Evolutionary conservation across 2,329 filamentous ascomycete species (phyloP).

Genomic region (Pochonia chlamydosporia): DNA sequence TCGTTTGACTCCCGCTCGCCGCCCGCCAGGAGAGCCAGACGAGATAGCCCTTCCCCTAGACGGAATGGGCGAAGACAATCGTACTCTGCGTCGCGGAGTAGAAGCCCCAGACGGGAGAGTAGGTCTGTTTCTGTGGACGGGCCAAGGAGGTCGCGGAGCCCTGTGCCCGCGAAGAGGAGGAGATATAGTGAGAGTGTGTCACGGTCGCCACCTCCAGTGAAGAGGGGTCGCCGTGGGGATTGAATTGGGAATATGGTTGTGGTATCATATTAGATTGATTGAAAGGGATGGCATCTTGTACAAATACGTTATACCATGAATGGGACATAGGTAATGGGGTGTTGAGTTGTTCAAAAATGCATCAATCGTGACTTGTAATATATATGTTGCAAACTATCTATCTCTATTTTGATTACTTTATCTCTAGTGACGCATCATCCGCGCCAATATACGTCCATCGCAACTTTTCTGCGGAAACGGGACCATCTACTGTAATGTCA

Average conservation of each 20-base stretch:
- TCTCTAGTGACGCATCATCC: neutral
- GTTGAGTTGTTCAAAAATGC: no score
- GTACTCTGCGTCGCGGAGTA: slow-evolving; percentile 18
- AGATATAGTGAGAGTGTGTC: slow-evolving; percentile 25
- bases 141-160: slow-evolving; percentile 15
- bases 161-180: slow-evolving; percentile 14
- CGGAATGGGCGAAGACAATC: slow-evolving; percentile 18
- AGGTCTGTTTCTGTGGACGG: slow-evolving; percentile 6
- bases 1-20: slow-evolving; percentile 5
- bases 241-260: slow-evolving; percentile 8
- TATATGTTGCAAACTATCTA: no score
- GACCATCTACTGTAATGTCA: slow-evolving; percentile 13
- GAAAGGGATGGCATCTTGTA: neutral
- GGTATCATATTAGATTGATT: neutral
- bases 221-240: slow-evolving; percentile 22
- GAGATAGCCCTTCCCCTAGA: slow-evolving; percentile 3
- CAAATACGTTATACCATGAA: neutral
- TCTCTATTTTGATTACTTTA: neutral
- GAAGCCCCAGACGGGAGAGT: slow-evolving; percentile 10
- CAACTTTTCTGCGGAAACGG: neutral
- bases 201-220: slow-evolving; percentile 24
- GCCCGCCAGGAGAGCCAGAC: neutral
- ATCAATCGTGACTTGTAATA: no score
- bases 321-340: neutral
- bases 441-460: neutral